Evolutionary conservation across 306 rosid species (phyloP), one percentile per base, ranked within the genome.

Genomic region (Cucurbita pepo): DNA sequence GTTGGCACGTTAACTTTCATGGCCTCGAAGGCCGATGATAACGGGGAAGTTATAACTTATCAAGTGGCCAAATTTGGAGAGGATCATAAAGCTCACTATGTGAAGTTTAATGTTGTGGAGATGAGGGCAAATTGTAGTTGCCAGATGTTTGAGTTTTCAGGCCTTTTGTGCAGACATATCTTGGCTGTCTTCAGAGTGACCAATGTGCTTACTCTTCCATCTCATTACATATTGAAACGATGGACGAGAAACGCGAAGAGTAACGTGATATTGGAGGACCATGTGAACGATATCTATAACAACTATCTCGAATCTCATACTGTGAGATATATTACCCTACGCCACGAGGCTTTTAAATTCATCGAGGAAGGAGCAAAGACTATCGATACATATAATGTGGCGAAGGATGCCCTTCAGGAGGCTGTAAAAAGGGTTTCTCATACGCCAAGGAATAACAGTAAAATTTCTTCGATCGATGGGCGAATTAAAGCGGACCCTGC

Each of bases 191-290:
- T 94, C 79, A 89, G 95, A 85, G 99, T 94, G 80, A 91, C 99
- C 81, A 94, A 94, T 69, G 92, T 94, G 83, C 89, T 94, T 63
- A 94, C 99, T 56, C 99, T 94, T 55, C 99, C 99, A 56, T 79
- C 97, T 75, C 96, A 88, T 80, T 94, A 91, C 83, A 82, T 94
- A 78, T 82, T 91, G 86, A 94, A 94, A 84, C 89, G 99, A 74
- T 94, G 99, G 99, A 95, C 99, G 37, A 91, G 89, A 82, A 95
- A 95, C 74, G 99, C 99, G 52, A 95, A 89, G 87, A 95, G 99
- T 83, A 95, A 81, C 53, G 96, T 95, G 53, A 81, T 84, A 73
- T 76, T 95, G 79, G 92, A 91, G 86, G 96, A 95, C 71, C 99
- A 78, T 74, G 65, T 88, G 56, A 82, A 80, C 63, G 89, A 89